A percentile compares a stretch with the other conserved stretches of the same genome.
Conservation (phyloP, 164 flowering plant genomes). For the Aristolochia fimbriata region DNA sequence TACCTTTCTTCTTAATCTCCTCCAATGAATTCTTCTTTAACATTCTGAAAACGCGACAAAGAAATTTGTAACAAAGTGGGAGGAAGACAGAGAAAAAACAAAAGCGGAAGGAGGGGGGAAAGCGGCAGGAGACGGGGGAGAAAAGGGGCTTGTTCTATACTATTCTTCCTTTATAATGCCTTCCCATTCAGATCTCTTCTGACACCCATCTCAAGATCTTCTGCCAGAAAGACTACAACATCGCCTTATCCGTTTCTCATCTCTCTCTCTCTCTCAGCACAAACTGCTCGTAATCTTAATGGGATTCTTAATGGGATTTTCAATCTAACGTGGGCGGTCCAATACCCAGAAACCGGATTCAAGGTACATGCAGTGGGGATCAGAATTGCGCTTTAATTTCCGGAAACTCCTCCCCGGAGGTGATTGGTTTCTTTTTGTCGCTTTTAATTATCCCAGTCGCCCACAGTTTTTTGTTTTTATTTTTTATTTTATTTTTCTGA, state of each 20-base stretch:
- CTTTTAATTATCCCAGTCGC: no score
- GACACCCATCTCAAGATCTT: slow-evolving; percentile 6
- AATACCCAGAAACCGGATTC: slow-evolving; percentile 17
- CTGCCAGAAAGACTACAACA: slow-evolving; percentile 3
- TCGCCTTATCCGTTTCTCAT: slow-evolving; percentile 11
- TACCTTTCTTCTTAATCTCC: slow-evolving; percentile 27
- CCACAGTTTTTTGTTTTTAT: no score
- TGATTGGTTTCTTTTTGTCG: no score
- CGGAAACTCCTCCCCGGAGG: no score
- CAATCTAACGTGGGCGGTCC: slow-evolving; percentile 11
- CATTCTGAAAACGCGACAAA: not conserved
- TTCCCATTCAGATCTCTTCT: slow-evolving; percentile 9
- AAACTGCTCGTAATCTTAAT: slow-evolving; percentile 1
- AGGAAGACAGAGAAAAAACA: not conserved
- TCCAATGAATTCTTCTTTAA: slow-evolving; percentile 18
- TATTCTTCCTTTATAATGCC: slow-evolving; percentile 2
- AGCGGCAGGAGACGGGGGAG: not conserved
- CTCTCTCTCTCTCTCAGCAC: not conserved
- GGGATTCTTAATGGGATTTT: not conserved
- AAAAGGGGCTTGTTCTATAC: slow-evolving; percentile 9
- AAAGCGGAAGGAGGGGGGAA: slow-evolving; percentile 1
- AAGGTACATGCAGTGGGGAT: slow-evolving; percentile 11
- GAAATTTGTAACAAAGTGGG: slow-evolving; percentile 1
- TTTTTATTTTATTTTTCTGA: no score
- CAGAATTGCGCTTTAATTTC: no score